phyloP scores from a whole-genome alignment of 345 rosid species.

The Moringa oleifera region DNA sequence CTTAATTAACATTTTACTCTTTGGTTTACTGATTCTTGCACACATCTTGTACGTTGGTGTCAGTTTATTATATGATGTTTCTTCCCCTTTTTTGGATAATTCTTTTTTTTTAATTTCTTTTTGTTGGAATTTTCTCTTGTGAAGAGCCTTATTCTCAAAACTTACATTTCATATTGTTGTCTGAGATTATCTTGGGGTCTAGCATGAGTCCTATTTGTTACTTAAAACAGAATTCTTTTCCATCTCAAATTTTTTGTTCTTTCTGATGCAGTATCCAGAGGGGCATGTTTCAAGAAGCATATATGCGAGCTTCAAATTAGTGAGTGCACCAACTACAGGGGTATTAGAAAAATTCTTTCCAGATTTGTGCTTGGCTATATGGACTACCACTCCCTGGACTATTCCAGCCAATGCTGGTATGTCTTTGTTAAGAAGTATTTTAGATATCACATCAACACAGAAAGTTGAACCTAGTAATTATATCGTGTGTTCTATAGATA shows the following conservation, averaged over 20 bases:
- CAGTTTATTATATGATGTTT: background rate
- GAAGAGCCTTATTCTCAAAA: background rate
- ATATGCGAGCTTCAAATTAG: slow-evolving; percentile 66
- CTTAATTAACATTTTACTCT: background rate
- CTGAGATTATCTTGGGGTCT: background rate
- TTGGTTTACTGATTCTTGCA: background rate
- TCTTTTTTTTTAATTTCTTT: no score
- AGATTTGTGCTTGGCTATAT: slow-evolving; percentile 69
- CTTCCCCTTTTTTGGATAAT: no score
- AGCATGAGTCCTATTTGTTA: slow-evolving; percentile 7
- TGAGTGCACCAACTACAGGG: slow-evolving; percentile 34
- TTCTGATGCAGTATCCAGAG: slow-evolving; percentile 74
- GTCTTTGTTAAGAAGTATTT: slow-evolving; percentile 13
- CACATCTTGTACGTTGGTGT: background rate
- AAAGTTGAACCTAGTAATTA: background rate
- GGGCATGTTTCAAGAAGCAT: slow-evolving; percentile 93
- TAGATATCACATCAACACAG: background rate
- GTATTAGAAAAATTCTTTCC: slow-evolving; percentile 63
- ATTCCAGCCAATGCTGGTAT: slow-evolving; percentile 94
- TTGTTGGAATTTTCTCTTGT: no score
- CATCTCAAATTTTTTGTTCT: background rate
- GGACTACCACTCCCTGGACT: slow-evolving; percentile 99
- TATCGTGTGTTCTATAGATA: background rate
- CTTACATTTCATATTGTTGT: background rate
- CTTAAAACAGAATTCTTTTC: background rate